A percentile compares a stretch with the other conserved stretches of the same genome.
phyloP scores from a whole-genome alignment of 768 basidiomycete genomes.

The Xerocomellus intermedius region DNA sequence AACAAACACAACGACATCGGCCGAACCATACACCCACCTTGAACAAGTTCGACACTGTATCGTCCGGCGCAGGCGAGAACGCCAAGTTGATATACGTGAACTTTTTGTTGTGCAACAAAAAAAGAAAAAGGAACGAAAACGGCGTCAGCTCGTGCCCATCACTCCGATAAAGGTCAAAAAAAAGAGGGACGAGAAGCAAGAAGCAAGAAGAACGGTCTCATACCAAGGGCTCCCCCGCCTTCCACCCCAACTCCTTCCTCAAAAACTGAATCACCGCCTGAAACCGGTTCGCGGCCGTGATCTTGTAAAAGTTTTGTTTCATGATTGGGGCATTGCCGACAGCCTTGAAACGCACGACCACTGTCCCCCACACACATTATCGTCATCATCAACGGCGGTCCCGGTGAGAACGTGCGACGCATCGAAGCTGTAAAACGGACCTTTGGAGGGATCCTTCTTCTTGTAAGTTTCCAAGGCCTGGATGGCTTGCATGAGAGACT shows the following conservation, averaged over 20 bases:
- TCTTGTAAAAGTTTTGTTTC: conserved; percentile 99
- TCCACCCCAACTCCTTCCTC: conserved; percentile 86
- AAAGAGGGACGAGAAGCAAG: neutral
- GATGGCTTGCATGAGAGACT: conserved; percentile 45
- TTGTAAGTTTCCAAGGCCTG: conserved; percentile 83
- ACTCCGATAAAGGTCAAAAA: neutral
- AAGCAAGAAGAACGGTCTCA: conserved; percentile 19
- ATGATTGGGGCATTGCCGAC: conserved; percentile 98
- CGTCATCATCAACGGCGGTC: neutral
- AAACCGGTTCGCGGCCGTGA: conserved; percentile 90
- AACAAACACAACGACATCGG: neutral
- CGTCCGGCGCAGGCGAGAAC: conserved; percentile 76
- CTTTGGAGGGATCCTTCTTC: conserved; percentile 81
- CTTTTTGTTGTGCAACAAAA: conserved; percentile 23
- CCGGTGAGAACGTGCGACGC: neutral
- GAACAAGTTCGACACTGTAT: conserved; percentile 68
- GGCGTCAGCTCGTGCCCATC: conserved; percentile 22
- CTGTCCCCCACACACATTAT: conserved; percentile 41
- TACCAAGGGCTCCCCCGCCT: conserved; percentile 81
- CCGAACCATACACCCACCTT: conserved; percentile 41
- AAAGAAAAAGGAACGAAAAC: neutral
- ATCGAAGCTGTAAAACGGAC: conserved; percentile 34
- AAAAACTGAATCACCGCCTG: conserved; percentile 94
- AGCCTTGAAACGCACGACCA: conserved; percentile 95
- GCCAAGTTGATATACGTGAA: conserved; percentile 79